phyloP scores from a whole-genome alignment of 768 basidiomycete genomes.

The Boletus rubroflammeus region DNA sequence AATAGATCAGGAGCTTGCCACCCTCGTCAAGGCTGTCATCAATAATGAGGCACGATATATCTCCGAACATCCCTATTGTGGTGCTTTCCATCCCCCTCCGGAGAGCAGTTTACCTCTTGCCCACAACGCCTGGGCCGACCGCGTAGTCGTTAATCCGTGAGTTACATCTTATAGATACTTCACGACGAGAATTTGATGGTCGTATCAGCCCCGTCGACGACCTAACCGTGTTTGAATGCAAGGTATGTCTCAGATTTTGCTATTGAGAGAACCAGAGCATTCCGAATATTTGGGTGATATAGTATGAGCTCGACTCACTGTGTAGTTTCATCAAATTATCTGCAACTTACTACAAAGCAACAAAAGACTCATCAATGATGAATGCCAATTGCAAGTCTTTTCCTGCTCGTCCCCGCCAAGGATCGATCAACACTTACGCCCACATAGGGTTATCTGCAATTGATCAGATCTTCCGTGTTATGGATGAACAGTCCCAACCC shows the following conservation, averaged over 20 bases:
- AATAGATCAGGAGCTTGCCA: constrained; percentile 54
- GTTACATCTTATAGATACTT: constrained; percentile 22
- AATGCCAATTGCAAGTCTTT: constrained; percentile 56
- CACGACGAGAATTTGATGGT: background rate
- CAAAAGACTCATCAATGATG: constrained; percentile 68
- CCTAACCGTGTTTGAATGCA: constrained; percentile 77
- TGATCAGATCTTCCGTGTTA: constrained; percentile 69
- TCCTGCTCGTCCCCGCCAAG: background rate
- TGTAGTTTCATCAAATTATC: constrained; percentile 80
- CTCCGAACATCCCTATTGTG: constrained; percentile 71
- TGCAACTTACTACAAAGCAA: constrained; percentile 66
- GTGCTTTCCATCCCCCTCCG: constrained; percentile 76
- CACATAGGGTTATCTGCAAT: constrained; percentile 61
- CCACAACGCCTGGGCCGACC: constrained; percentile 66
- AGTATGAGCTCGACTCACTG: constrained; percentile 80
- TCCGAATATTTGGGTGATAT: background rate
- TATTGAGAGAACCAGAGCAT: background rate
- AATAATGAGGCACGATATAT: constrained; percentile 78
- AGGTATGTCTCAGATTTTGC: constrained; percentile 38
- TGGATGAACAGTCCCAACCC: constrained; percentile 70
- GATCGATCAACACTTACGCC: background rate
- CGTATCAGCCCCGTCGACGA: constrained; percentile 58
- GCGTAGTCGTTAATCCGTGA: constrained; percentile 72
- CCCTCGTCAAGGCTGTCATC: constrained; percentile 75
- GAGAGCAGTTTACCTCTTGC: constrained; percentile 65